phyloP scores from a whole-genome alignment of 2,329 filamentous ascomycete genomes.

The Verticillium albo-atrum region DNA sequence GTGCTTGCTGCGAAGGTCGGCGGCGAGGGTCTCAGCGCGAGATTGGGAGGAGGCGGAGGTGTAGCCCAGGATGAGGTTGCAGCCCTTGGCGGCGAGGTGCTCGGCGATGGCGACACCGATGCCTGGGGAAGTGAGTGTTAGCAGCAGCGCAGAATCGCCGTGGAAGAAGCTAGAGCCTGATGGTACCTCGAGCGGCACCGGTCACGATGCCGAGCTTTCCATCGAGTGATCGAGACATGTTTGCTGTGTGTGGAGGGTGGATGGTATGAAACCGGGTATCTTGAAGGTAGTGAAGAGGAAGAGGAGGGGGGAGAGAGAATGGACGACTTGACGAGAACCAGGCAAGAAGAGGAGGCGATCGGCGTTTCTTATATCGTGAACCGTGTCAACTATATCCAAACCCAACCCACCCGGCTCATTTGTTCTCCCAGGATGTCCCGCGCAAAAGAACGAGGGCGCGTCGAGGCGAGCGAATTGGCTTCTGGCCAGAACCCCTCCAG shows the following conservation, averaged over 20 bases:
- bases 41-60: constrained; percentile 39
- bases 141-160: background rate
- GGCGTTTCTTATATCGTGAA: background rate
- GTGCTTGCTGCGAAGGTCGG: constrained; percentile 51
- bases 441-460: background rate
- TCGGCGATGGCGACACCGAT: constrained; percentile 63
- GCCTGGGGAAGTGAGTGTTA: constrained; percentile 43
- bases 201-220: constrained; percentile 78
- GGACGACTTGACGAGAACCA: background rate
- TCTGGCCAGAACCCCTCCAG: background rate
- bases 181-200: constrained; percentile 69
- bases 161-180: background rate
- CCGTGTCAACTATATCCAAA: background rate
- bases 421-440: background rate
- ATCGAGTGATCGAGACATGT: constrained; percentile 47
- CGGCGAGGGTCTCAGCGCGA: constrained; percentile 57
- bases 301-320: background rate
- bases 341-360: background rate
- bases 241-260: background rate
- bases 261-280: background rate
- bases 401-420: background rate
- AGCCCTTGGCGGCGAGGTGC: constrained; percentile 69
- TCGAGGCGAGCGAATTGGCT: background rate
- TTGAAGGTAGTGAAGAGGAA: background rate
- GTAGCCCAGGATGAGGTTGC: constrained; percentile 66